A percentile compares a stretch with the other conserved stretches of the same genome.
These are phyloP conservation scores for Nicotiana noctiflora DNA, from an alignment of 257 asterid genomes.

Conservation along the genomic window DNA sequence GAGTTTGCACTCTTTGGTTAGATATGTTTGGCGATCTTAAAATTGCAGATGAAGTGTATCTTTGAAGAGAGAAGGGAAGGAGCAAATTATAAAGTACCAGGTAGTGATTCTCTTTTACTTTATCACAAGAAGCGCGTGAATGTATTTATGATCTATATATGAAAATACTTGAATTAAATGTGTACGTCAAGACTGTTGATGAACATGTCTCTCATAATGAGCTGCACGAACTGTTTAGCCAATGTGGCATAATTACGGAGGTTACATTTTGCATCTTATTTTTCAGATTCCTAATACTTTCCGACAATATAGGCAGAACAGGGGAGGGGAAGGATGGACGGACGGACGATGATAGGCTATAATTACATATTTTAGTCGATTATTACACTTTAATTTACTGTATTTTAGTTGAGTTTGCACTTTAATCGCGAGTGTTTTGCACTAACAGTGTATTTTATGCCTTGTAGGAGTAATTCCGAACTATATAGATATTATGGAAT, in stretches of 20 bases:
- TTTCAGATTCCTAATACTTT: no score
- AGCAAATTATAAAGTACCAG: conserved; percentile 57
- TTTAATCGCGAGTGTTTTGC: no score
- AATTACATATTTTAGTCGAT: no score
- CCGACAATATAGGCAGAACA: no score
- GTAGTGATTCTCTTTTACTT: conserved; percentile 15
- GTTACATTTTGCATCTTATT: no score
- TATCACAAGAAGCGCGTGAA: conserved; percentile 23
- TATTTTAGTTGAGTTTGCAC: no score
- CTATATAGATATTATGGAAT: no score
- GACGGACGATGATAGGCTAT: no score
- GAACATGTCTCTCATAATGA: conserved; percentile 40
- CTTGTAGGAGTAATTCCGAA: no score
- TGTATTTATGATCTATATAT: conserved; percentile 3
- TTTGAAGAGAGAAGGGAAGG: conserved; percentile 73
- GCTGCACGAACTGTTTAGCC: conserved; percentile 47
- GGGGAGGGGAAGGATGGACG: no score
- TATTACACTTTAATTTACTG: no score
- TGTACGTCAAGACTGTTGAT: conserved; percentile 63
- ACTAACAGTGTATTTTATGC: no score
- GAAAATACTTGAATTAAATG: conserved; percentile 55
- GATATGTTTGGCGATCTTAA: neutral
- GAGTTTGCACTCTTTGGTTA: neutral
- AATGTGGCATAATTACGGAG: conserved; percentile 22
- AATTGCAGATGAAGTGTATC: conserved; percentile 32